Percentiles rank a stretch among this genome's conserved stretches.
Conservation (phyloP, 306 rosid genomes). For the Astragalus glycyphyllos region DNA sequence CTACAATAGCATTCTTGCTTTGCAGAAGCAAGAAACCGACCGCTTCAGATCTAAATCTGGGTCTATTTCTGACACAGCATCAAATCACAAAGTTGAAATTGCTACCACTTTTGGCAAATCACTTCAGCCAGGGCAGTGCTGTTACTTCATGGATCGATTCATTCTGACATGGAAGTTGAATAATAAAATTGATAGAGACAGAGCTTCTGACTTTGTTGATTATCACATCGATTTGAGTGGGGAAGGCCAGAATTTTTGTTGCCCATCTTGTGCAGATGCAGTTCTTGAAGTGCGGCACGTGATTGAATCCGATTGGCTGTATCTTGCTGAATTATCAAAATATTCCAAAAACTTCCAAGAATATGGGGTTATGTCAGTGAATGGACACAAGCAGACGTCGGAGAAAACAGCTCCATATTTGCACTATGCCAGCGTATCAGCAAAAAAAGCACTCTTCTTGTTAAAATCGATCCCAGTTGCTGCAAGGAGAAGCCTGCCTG, state of each 20-base stretch:
- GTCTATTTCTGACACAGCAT: slow-evolving; percentile 41
- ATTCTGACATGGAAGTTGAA: slow-evolving; percentile 64
- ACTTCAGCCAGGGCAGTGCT: slow-evolving; percentile 57
- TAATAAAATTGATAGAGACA: slow-evolving; percentile 41
- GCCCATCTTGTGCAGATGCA: slow-evolving; percentile 50
- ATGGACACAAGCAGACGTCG: slow-evolving; percentile 40
- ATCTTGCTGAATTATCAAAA: slow-evolving; percentile 69
- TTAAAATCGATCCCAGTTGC: slow-evolving; percentile 79
- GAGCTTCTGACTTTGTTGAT: slow-evolving; percentile 42
- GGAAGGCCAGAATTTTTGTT: slow-evolving; percentile 35
- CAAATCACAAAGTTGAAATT: slow-evolving; percentile 49
- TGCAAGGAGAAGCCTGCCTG: slow-evolving; percentile 87
- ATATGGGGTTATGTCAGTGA: slow-evolving; percentile 14
- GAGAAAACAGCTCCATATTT: slow-evolving; percentile 51
- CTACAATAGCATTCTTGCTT: slow-evolving; percentile 49
- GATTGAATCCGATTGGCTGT: slow-evolving; percentile 90
- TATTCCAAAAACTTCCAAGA: slow-evolving; percentile 43
- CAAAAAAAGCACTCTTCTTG: slow-evolving; percentile 61
- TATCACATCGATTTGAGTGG: slow-evolving; percentile 38
- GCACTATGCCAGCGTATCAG: slow-evolving; percentile 61
- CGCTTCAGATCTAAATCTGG: slow-evolving; percentile 65
- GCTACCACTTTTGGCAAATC: slow-evolving; percentile 48
- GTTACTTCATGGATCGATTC: slow-evolving; percentile 88
- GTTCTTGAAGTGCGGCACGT: slow-evolving; percentile 65
- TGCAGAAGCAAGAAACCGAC: slow-evolving; percentile 72